Conservation (phyloP, 139 green algal species). For the Asterochloris erici region DNA sequence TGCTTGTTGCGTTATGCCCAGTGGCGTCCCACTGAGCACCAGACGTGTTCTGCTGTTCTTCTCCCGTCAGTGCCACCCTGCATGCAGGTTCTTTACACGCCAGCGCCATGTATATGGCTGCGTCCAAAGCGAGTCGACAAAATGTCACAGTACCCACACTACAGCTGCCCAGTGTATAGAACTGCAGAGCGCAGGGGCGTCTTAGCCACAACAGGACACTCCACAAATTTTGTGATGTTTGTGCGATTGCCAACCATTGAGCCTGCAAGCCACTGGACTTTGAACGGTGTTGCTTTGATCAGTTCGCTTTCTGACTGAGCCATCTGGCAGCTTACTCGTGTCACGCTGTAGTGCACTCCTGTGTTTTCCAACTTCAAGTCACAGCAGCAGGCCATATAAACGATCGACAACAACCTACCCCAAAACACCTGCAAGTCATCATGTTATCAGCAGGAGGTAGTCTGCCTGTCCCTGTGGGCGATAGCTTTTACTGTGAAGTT, state of each 20-base stretch:
- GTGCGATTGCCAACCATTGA: constrained; percentile 54
- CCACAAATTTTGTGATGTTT: constrained; percentile 83
- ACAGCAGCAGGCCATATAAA: too few species aligned
- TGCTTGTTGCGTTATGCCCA: not conserved
- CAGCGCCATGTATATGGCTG: constrained; percentile 65
- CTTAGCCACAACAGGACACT: constrained; percentile 78
- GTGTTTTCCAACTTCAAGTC: too few species aligned
- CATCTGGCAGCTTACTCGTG: not conserved
- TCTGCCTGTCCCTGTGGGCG: too few species aligned
- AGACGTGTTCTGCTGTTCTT: not conserved
- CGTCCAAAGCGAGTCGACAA: constrained; percentile 44
- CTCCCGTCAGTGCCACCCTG: not conserved
- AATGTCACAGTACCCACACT: constrained; percentile 45
- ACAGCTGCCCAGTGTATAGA: constrained; percentile 78
- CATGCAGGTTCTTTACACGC: constrained; percentile 60
- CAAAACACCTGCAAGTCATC: too few species aligned
- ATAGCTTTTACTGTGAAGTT: too few species aligned
- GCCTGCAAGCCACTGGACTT: constrained; percentile 61
- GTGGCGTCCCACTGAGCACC: not conserved
- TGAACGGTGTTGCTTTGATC: constrained; percentile 68
- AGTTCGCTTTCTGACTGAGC: constrained; percentile 50
- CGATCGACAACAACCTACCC: too few species aligned
- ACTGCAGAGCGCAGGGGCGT: constrained; percentile 69
- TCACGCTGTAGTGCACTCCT: too few species aligned
- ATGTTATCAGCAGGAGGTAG: too few species aligned